Base-by-base conservation (phyloP, 208 protist species). In the Perkinsela sp. region DNA sequence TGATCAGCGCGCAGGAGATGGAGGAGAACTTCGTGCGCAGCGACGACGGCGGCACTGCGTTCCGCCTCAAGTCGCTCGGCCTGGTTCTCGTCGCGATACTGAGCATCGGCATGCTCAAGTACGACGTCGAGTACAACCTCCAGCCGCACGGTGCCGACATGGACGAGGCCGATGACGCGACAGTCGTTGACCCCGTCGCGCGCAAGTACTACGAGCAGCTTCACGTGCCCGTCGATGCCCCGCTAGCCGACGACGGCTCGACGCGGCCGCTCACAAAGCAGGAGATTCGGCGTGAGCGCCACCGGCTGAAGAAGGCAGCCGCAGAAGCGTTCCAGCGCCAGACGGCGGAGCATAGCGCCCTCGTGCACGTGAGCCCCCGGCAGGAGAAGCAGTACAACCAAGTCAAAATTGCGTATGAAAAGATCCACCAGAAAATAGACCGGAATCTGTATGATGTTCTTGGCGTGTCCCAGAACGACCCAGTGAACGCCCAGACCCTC, bases 51-150 rank as follows among this genome's bases (percentile, higher is more conserved):
- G 83, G 85, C 29, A 81, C 72, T 66, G 73, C 32, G 16, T 90
- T 90, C 71, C 81, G 83, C 29, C 75, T 75, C 69, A 48, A 80
- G 48, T 87, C 87, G 74, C 75, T 74, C 67, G 32, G 80, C 30
- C n/a, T 84, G 67, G 40, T 88, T 16, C 0, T 88, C 1, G 66
- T 75, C 67, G 67, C 72, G 31, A 31, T 90, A n/a, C 32, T 78
- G 32, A 22, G 87, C 28, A 70, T 90, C 1, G 67, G 69, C 1
- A 75, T 83, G 22, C 76, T 76, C 31, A 90, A 88, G 74, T 90
- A 87, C 67, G 85, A 90, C 70, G 77, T 81, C 48, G 85, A 90
- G 77, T 87, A 82, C 76, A 83, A 82, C 69, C 15, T 90, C 1
- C 83, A 90, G 74, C 29, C 67, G 13, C 28, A 68, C n/a, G 28